Evolutionary conservation across 75 land plant genomes (phyloP).

Genomic region (Pinus taeda): DNA sequence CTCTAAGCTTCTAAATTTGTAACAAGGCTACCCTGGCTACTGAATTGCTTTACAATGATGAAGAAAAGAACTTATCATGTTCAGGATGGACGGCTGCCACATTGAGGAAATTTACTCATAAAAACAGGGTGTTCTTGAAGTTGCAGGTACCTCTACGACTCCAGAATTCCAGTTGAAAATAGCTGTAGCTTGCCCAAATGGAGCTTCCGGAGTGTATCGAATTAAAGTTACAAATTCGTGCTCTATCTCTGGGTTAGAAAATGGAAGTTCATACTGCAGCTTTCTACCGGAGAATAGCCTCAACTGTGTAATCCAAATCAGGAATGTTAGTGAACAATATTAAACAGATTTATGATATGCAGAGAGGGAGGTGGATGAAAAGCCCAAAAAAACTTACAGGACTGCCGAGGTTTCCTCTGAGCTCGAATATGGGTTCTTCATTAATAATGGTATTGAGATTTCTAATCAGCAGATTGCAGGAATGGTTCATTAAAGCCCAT

Average conservation of each 20-base stretch:
- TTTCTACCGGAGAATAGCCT: constrained; percentile 58
- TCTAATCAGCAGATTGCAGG: constrained; percentile 1
- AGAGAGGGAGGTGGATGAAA: not conserved
- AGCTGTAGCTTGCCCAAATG: constrained; percentile 69
- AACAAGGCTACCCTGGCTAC: not conserved
- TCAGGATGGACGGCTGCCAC: not conserved
- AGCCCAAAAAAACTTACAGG: not conserved
- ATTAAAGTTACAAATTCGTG: constrained; percentile 55
- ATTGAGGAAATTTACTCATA: constrained; percentile 17
- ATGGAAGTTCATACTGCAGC: constrained; percentile 58
- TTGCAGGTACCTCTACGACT: constrained; percentile 42
- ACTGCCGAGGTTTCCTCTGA: not conserved
- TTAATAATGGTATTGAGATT: not conserved
- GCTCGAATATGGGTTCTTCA: not conserved
- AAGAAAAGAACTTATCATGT: not conserved
- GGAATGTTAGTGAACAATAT: too few species aligned
- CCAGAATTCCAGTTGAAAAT: constrained; percentile 56
- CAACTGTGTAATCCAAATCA: constrained; percentile 22
- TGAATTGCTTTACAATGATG: not conserved
- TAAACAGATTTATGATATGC: not conserved
- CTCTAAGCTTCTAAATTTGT: not conserved
- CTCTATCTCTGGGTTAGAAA: constrained; percentile 26
- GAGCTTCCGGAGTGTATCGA: constrained; percentile 55
- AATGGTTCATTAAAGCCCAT: constrained; percentile 3
- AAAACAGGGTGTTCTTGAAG: not conserved